Conservation (phyloP, 2,329 filamentous ascomycete species). For the Clathrospora elynae region DNA sequence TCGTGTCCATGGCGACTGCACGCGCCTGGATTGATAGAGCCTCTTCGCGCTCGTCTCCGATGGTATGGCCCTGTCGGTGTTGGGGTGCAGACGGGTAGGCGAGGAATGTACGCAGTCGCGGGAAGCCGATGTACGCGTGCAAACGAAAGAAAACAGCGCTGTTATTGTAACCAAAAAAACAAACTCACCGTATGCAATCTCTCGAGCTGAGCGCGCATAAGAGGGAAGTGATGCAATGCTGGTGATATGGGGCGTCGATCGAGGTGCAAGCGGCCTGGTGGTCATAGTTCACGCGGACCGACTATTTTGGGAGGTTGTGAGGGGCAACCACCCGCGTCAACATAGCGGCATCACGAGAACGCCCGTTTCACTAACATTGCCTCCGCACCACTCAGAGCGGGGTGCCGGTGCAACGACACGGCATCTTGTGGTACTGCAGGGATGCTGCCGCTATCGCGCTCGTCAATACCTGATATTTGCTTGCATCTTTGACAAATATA, state of each 20-base stretch:
- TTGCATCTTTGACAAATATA: not conserved
- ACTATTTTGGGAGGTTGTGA: constrained; percentile 33
- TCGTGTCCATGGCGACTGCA: constrained; percentile 74
- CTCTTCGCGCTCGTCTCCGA: too few species aligned
- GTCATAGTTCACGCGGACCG: constrained; percentile 20
- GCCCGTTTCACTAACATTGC: constrained; percentile 25
- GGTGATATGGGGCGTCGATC: constrained; percentile 26
- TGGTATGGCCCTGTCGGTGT: constrained; percentile 7
- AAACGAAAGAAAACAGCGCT: constrained; percentile 13
- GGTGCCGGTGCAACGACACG: constrained; percentile 8
- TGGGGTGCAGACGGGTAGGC: constrained; percentile 12
- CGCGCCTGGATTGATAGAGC: too few species aligned
- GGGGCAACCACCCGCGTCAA: constrained; percentile 26
- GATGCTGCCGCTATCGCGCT: constrained; percentile 9
- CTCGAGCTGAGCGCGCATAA: constrained; percentile 9
- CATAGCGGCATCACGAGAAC: constrained; percentile 27
- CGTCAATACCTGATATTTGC: constrained; percentile 50
- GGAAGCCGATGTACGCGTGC: constrained; percentile 8
- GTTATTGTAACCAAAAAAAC: not conserved
- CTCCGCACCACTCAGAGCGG: constrained; percentile 40
- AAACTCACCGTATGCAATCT: constrained; percentile 2
- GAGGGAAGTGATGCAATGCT: constrained; percentile 36
- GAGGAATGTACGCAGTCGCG: constrained; percentile 16
- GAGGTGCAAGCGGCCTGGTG: constrained; percentile 26
- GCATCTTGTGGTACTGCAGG: constrained; percentile 8